Evolutionary conservation across 768 basidiomycete genomes (phyloP), one percentile per base, ranked within the genome.

Genomic region (Rossbeevera mucosa): DNA sequence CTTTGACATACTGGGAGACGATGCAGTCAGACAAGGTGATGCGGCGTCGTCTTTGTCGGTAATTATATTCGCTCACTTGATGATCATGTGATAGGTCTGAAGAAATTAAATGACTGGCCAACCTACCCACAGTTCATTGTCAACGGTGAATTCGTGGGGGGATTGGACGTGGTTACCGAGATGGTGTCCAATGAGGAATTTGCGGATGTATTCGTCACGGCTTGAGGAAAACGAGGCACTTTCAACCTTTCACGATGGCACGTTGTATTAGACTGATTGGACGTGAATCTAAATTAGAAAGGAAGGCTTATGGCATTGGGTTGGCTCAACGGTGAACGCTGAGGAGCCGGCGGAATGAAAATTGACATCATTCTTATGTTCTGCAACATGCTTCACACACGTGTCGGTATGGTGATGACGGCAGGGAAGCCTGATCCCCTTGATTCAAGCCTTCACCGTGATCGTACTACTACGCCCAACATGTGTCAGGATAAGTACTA

Each of bases 81-180:
- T 33, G 33, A 36, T 18, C 4, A 33, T 33, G 47, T 41, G 44
- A 28, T 56, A 82, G 92, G 80, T 64, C 78, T 86, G 48, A 86
- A 86, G 71, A 80, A 75, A 55, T 64, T 91, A 54, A 94, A 94
- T 63, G 80, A 93, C 54, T 94, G 92, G 92, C 92, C 92, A 0
- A 95, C 89, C 4, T 91, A 80, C 73, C 89, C 90, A 3, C 90
- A 92, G 64, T 74, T 95, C 20, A 87, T 94, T 57, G 75, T 93
- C 47, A 82, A 90, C 3, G 94, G 96, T 5, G 92, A 97, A 67
- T 78, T 99, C 16, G 84, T 96, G 14, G 95, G 95, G n/a, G 95
- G 95, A 4, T 71, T 98, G 47, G 95, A 99, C 65, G 85, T 98
- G 47, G 80, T 94, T 21, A 80, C 83, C 67, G 95, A 97, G 72